Conservation (phyloP, 169 alveolate genomes). For the Cryptosporidium sp. region DNA sequence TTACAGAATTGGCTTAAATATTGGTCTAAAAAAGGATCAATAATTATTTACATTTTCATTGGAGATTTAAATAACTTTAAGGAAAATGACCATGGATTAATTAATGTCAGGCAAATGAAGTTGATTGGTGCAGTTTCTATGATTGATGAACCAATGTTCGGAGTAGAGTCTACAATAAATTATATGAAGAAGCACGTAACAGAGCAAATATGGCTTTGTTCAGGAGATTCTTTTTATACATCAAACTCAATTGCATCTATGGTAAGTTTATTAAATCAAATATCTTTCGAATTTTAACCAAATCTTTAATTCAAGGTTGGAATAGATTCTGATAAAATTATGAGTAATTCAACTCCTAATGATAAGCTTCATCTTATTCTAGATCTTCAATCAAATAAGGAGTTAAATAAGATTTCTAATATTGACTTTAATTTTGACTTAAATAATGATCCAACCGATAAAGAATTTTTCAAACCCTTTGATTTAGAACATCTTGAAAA, state of each 20-base stretch:
- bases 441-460: background rate
- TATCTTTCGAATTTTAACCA: background rate
- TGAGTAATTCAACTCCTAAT: conserved; percentile 63
- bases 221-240: conserved; percentile 68
- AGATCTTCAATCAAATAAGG: conserved; percentile 37
- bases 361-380: conserved; percentile 44
- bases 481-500: background rate
- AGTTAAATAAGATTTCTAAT: conserved; percentile 19
- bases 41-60: conserved; percentile 24
- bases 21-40: conserved; percentile 64
- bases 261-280: conserved; percentile 48
- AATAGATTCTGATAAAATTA: conserved; percentile 50
- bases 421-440: conserved; percentile 9
- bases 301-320: conserved; percentile 35
- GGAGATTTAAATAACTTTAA: background rate
- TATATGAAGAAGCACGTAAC: conserved; percentile 28
- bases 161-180: conserved; percentile 33
- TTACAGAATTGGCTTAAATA: conserved; percentile 52
- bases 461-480: conserved; percentile 1
- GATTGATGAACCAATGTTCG: conserved; percentile 68
- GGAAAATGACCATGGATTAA: background rate
- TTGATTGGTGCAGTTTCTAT: conserved; percentile 55
- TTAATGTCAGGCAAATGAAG: background rate
- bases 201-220: conserved; percentile 55
- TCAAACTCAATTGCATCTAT: conserved; percentile 54